phyloP scores from a whole-genome alignment of 495 filamentous ascomycete genomes.

The Hypoxylon crocopeplum region DNA sequence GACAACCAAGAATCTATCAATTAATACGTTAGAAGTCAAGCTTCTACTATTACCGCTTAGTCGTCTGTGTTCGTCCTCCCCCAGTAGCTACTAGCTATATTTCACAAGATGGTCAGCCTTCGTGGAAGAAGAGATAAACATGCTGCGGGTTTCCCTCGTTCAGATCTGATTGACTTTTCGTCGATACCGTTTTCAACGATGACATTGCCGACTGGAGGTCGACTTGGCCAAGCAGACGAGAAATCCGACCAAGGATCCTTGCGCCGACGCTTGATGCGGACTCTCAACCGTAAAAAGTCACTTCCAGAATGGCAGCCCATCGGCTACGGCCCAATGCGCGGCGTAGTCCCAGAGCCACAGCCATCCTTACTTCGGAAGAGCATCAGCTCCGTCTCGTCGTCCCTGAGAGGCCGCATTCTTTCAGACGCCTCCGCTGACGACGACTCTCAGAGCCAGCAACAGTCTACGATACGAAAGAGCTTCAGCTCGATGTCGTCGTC shows the following conservation, averaged over 20 bases:
- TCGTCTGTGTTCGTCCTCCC: not conserved
- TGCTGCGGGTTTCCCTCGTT: not conserved
- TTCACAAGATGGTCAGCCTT: constrained; percentile 10
- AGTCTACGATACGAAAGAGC: constrained; percentile 29
- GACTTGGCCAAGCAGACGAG: not conserved
- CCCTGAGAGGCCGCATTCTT: constrained; percentile 14
- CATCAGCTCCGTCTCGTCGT: constrained; percentile 26
- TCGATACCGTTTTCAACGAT: not conserved
- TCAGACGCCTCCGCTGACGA: constrained; percentile 1
- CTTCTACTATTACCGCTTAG: constrained; percentile 1
- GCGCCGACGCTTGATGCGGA: constrained; percentile 9
- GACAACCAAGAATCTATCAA: not conserved
- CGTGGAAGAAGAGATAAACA: constrained; percentile 7
- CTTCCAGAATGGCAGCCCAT: not conserved
- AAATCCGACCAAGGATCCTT: not conserved
- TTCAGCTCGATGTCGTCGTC: constrained; percentile 37
- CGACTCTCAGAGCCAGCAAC: constrained; percentile 4
- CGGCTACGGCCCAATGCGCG: not conserved
- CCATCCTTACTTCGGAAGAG: constrained; percentile 17
- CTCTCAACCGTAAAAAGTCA: constrained; percentile 10
- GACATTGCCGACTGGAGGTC: not conserved
- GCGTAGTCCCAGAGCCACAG: not conserved
- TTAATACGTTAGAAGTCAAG: constrained; percentile 1
- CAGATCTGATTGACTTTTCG: not conserved
- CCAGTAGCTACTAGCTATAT: not conserved